Conservation (phyloP, 768 basidiomycete species). For the Tylopilus sp. region DNA sequence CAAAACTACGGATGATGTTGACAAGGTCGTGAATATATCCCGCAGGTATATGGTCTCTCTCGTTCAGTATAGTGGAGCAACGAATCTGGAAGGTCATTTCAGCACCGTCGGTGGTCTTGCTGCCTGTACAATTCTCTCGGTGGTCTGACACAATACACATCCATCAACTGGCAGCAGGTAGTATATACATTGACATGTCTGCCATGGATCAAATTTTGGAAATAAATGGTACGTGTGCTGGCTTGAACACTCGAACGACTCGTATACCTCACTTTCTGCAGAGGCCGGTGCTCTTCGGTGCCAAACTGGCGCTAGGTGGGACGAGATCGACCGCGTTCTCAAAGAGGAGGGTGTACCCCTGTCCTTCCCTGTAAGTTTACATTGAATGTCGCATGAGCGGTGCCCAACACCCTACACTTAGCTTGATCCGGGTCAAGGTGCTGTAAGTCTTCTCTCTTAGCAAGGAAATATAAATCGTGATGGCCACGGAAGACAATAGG, state of each 20-base stretch:
- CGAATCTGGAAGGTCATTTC: constrained; percentile 85
- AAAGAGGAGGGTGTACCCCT: constrained; percentile 66
- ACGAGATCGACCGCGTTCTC: constrained; percentile 65
- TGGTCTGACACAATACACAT: neutral
- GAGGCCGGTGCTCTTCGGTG: no score
- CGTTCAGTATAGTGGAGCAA: constrained; percentile 80
- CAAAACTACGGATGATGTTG: constrained; percentile 74
- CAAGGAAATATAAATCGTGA: constrained; percentile 5
- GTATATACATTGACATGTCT: constrained; percentile 79
- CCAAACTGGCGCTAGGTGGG: constrained; percentile 71
- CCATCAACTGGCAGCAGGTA: constrained; percentile 46
- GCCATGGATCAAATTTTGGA: constrained; percentile 76
- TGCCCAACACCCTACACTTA: no score
- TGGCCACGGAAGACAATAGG: constrained; percentile 61
- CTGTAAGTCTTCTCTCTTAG: constrained; percentile 39
- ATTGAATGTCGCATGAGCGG: neutral
- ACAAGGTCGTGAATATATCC: constrained; percentile 74
- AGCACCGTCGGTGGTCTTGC: constrained; percentile 50
- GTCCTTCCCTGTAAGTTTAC: constrained; percentile 74
- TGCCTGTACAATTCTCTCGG: neutral
- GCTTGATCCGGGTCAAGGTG: constrained; percentile 75
- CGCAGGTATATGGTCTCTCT: constrained; percentile 72
- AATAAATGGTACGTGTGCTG: constrained; percentile 69
- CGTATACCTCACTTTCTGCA: no score
- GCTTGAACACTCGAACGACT: no score